Conservation (phyloP, 2,329 filamentous ascomycete genomes). For the Sporothrix brunneoviolacea region DNA sequence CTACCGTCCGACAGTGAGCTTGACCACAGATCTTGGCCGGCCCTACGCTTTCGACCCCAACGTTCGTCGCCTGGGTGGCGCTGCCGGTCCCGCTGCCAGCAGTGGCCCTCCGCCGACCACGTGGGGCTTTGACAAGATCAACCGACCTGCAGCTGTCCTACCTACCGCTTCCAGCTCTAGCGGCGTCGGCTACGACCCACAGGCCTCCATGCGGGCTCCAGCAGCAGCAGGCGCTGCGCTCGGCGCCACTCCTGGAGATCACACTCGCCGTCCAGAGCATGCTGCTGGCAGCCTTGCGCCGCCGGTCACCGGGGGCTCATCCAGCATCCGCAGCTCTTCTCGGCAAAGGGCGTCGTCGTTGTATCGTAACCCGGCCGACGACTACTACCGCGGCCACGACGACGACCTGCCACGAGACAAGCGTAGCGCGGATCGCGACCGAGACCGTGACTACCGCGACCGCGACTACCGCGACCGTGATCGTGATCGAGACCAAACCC, state of each 20-base stretch:
- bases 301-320: conserved; percentile 8
- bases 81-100: conserved; percentile 10
- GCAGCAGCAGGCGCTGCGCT: too few relatives aligned
- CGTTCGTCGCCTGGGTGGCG: conserved; percentile 17
- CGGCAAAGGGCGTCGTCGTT: conserved; percentile 27
- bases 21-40: conserved; percentile 41
- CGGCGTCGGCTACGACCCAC: conserved; percentile 36
- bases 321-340: conserved; percentile 19
- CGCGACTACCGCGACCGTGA: conserved; percentile 21
- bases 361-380: conserved; percentile 34
- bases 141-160: conserved; percentile 31
- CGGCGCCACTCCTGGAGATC: too few relatives aligned
- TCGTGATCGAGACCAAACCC: conserved; percentile 28
- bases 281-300: not conserved
- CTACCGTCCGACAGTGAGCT: conserved; percentile 48
- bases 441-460: conserved; percentile 30
- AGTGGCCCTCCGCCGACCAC: conserved; percentile 61
- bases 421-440: conserved; percentile 21
- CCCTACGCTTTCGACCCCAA: conserved; percentile 34
- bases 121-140: conserved; percentile 64
- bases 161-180: not conserved
- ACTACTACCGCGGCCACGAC: conserved; percentile 43
- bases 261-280: too few relatives aligned
- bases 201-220: conserved; percentile 38
- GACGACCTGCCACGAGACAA: conserved; percentile 39